phyloP scores from a whole-genome alignment of 1,284 basidiomycete species.

The Thelephora terrestris region DNA sequence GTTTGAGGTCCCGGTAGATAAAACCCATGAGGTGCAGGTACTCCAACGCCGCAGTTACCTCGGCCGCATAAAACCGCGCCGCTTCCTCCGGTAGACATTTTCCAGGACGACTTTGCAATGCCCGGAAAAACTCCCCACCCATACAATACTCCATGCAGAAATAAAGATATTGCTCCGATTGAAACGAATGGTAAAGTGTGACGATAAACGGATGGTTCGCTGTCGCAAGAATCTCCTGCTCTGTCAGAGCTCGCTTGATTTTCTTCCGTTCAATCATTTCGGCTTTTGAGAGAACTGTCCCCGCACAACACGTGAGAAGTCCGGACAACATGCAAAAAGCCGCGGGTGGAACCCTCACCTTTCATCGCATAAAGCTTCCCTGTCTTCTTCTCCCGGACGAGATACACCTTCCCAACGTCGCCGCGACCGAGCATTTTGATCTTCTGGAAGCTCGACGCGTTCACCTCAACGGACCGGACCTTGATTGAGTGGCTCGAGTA shows the following conservation, averaged over 20 bases:
- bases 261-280: constrained; percentile 99
- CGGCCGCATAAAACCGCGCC: constrained; percentile 96
- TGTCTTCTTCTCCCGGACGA: constrained; percentile 93
- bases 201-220: constrained; percentile 98
- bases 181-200: constrained; percentile 94
- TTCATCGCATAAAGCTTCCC: constrained; percentile 95
- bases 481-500: constrained; percentile 99
- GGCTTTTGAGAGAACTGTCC: constrained; percentile 84
- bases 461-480: constrained; percentile 83
- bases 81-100: constrained; percentile 95
- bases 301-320: background rate
- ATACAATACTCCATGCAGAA: constrained; percentile 99
- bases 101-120: constrained; percentile 87
- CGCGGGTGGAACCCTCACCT: constrained; percentile 40
- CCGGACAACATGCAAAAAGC: constrained; percentile 1
- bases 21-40: constrained; percentile 99
- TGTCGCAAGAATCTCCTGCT: constrained; percentile 93
- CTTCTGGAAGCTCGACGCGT: constrained; percentile 87
- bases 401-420: constrained; percentile 93
- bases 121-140: constrained; percentile 99
- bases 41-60: constrained; percentile 96
- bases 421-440: constrained; percentile 93
- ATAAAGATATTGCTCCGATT: constrained; percentile 94
- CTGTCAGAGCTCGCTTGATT: constrained; percentile 92
- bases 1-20: constrained; percentile 98